Conservation (phyloP, 2,329 filamentous ascomycete genomes). For the Phyllosticta capitalensis region DNA sequence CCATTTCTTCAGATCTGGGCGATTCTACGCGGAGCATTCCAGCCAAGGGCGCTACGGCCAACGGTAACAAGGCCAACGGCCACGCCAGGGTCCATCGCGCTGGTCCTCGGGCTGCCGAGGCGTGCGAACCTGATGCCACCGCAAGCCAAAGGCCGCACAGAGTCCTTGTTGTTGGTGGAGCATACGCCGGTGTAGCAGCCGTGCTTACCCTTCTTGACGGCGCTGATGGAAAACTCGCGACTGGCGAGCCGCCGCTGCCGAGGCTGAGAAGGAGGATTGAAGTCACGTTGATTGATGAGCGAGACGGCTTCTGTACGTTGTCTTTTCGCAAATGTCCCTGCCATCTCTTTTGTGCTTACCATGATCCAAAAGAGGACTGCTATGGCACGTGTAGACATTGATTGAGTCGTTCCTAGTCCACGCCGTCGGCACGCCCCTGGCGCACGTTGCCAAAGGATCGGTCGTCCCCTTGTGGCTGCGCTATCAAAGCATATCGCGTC, state of each 20-base stretch:
- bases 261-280: slow-evolving; percentile 47
- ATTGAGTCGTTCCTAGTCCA: slow-evolving; percentile 47
- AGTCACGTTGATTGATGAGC: slow-evolving; percentile 66
- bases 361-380: neutral
- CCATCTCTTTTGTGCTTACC: neutral
- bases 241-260: slow-evolving; percentile 18
- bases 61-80: neutral
- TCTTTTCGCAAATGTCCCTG: neutral
- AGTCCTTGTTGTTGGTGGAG: slow-evolving; percentile 60
- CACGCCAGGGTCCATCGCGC: neutral
- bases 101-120: neutral
- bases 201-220: slow-evolving; percentile 60
- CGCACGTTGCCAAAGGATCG: slow-evolving; percentile 50
- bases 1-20: neutral
- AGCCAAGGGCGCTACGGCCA: neutral
- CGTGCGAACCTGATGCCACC: neutral
- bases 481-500: slow-evolving; percentile 55
- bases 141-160: neutral
- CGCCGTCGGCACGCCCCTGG: slow-evolving; percentile 65
- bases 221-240: slow-evolving; percentile 44
- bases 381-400: neutral
- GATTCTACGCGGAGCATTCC: neutral
- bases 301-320: slow-evolving; percentile 72
- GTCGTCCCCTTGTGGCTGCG: slow-evolving; percentile 47
- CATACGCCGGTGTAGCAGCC: slow-evolving; percentile 60